Base-by-base conservation (phyloP, 495 filamentous ascomycete genomes). In the Chaetomidium leptoderma region DNA sequence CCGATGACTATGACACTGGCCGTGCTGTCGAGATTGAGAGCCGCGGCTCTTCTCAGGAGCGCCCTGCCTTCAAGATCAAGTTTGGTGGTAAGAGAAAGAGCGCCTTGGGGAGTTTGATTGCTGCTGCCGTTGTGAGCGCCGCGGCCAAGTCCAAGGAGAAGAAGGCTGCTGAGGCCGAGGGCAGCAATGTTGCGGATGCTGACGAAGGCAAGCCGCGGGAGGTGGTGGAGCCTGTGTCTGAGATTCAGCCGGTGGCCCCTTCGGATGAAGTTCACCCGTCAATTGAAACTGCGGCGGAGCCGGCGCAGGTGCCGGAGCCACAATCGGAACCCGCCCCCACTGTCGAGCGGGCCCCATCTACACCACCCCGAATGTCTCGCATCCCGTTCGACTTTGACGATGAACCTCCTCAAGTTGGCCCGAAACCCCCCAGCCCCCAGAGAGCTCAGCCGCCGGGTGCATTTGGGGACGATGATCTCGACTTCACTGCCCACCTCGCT, bases 401-500 rank as follows among this genome's bases (percentile, higher is more conserved):
- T 17, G 51, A 52, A 1, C 64, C 64, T 9, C 68, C 68, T 17
- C 36, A 23, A 14, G 64, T 65, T 29, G 63, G 50, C 7, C 71
- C 76, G 17, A 62, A 73, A 55, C 74, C 74, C 4, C n/a, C 69
- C 13, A 72, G 60, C 33, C 68, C 71, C 6, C 63, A 60, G 42
- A 42, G 46, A 21, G 39, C 55, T n/a, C 71, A 75, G 8, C 75
- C 77, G 64, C 75, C 80, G 32, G 81, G 81, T 17, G 60, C 66
- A 0, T 85, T 79, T 65, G 76, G 64, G 8, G 76, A 83, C 24
- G 87, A 83, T 26, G 87, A 90, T 55, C 73, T 86, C 37, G 84
- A 82, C 33, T 90, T 90, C 47, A 81, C 85, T 17, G 86, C 86
- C 24, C 82, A 78, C 10, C 65, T 90, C n/a, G 86, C 86, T 63